These are phyloP conservation scores for Myriosclerotinia scirpicola DNA, from an alignment of 2,329 filamentous ascomycete genomes.

Conservation along the genomic window DNA sequence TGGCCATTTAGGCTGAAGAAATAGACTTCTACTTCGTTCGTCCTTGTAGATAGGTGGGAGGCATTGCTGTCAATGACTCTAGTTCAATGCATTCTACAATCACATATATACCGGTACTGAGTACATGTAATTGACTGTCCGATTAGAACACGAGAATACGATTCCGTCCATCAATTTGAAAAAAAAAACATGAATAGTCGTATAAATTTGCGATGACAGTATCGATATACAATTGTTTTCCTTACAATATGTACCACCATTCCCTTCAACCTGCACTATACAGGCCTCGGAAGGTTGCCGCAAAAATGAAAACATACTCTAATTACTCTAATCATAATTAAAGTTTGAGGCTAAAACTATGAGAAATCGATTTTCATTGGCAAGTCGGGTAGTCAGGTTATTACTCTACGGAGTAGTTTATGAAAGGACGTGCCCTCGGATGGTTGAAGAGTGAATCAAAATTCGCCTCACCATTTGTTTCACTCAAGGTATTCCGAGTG, in stretches of 20 bases:
- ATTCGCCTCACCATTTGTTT: slow-evolving; percentile 21
- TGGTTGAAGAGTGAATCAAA: slow-evolving; percentile 15
- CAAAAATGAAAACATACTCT: background rate
- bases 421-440: background rate
- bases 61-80: background rate
- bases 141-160: background rate
- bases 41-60: too few species aligned
- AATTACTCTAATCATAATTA: background rate
- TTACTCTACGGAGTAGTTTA: background rate
- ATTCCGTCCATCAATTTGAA: background rate
- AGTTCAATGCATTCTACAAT: background rate
- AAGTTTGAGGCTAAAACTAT: background rate
- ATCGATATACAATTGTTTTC: background rate
- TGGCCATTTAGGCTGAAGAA: background rate
- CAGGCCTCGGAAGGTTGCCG: background rate
- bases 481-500: background rate
- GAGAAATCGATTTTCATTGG: background rate
- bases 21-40: background rate
- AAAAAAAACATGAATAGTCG: background rate
- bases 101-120: too few species aligned
- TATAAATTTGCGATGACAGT: background rate
- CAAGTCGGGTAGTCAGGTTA: background rate
- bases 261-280: background rate
- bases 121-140: background rate
- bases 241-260: background rate